Evolutionary conservation across 2,329 filamentous ascomycete genomes (phyloP).

Genomic region (Pezicula carpinea): DNA sequence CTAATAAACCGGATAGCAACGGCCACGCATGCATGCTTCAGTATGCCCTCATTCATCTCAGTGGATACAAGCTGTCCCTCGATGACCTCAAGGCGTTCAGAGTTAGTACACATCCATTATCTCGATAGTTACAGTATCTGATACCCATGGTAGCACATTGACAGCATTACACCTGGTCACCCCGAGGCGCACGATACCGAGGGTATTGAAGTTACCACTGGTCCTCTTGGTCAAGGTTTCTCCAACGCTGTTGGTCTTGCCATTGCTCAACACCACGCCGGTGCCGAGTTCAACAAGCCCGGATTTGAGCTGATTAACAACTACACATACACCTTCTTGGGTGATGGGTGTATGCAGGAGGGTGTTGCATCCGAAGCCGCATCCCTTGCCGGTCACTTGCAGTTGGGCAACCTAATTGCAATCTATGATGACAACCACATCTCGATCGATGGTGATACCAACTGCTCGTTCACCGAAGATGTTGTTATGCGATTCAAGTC

Average conservation of each 20-base stretch:
- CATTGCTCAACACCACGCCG: conserved; percentile 90
- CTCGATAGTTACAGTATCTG: conserved; percentile 6
- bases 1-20: conserved; percentile 56
- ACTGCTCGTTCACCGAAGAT: conserved; percentile 95
- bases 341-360: conserved; percentile 98
- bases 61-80: conserved; percentile 80
- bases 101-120: conserved; percentile 48
- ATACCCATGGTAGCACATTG: conserved; percentile 38
- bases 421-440: conserved; percentile 99
- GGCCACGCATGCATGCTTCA: conserved; percentile 99
- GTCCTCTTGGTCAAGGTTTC: conserved; percentile 95
- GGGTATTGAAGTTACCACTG: conserved; percentile 96
- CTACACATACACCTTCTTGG: conserved; percentile 95
- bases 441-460: conserved; percentile 90
- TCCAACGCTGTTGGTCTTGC: conserved; percentile 96
- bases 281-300: conserved; percentile 92
- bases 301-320: conserved; percentile 89
- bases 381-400: conserved; percentile 89
- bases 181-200: conserved; percentile 96
- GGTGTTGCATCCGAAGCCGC: conserved; percentile 91
- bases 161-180: conserved; percentile 86
- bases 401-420: conserved; percentile 95
- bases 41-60: conserved; percentile 95
- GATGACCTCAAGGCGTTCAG: conserved; percentile 97
- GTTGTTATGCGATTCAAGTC: conserved; percentile 91